Conservation (phyloP, 495 filamentous ascomycete genomes). For the Rhypophila decipiens region DNA sequence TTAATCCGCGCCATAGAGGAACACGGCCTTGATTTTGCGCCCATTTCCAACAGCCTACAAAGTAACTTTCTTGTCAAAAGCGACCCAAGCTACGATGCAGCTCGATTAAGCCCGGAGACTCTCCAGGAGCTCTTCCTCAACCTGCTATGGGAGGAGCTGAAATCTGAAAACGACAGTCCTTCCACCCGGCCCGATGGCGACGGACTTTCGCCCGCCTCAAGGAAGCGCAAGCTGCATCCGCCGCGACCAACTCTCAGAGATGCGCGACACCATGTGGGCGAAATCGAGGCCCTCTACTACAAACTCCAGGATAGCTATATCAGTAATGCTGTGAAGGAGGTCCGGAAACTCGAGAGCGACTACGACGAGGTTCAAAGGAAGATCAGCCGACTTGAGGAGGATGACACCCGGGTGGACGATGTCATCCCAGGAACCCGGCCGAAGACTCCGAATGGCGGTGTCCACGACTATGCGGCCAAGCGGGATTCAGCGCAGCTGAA, state of each 20-base stretch:
- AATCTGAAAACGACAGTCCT: conserved; percentile 21
- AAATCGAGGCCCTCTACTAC: conserved; percentile 61
- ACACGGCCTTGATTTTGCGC: conserved; percentile 62
- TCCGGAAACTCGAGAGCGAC: conserved; percentile 65
- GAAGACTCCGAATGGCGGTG: conserved; percentile 24
- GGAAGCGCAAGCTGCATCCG: conserved; percentile 68
- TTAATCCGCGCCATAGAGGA: conserved; percentile 78
- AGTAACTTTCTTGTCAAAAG: conserved; percentile 63
- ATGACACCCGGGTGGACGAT: not conserved
- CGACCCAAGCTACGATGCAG: conserved; percentile 60
- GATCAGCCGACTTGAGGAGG: conserved; percentile 57
- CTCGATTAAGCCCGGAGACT: conserved; percentile 69
- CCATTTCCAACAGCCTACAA: conserved; percentile 67
- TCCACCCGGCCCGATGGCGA: conserved; percentile 27
- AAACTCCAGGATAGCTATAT: conserved; percentile 71
- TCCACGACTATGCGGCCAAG: conserved; percentile 11
- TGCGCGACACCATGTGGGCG: conserved; percentile 54
- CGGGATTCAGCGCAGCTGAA: not conserved
- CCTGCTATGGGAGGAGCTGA: conserved; percentile 67
- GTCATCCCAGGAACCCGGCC: conserved; percentile 22
- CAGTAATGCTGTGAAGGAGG: conserved; percentile 57
- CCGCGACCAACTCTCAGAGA: conserved; percentile 57
- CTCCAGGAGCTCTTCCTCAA: conserved; percentile 70
- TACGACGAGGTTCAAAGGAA: conserved; percentile 61
- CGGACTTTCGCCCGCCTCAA: conserved; percentile 48